phyloP scores from a whole-genome alignment of 768 basidiomycete species.

The Daedaleopsis nitida region DNA sequence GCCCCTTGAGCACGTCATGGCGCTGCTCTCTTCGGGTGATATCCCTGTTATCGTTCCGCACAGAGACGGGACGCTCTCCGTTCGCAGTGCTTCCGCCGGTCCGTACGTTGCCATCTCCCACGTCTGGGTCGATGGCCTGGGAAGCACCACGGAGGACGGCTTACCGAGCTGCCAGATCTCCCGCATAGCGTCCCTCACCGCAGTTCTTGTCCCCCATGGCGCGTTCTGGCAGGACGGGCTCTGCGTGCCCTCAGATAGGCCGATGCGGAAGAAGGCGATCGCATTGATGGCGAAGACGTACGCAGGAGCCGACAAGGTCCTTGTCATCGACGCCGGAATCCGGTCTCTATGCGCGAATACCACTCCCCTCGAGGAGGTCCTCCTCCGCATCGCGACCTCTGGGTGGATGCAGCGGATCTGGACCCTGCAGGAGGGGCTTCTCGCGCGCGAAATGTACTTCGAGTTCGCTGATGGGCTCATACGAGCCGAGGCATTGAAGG shows the following conservation, averaged over 20 bases:
- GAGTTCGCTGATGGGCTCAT: conserved; percentile 6
- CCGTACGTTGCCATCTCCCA: conserved; percentile 18
- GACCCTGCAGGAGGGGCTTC: conserved; percentile 11
- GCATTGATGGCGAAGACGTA: conserved; percentile 16
- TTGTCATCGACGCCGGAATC: conserved; percentile 13
- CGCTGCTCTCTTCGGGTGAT: background rate
- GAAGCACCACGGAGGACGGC: conserved; percentile 13
- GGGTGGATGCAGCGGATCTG: conserved; percentile 15
- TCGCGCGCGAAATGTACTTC: conserved; percentile 8
- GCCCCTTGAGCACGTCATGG: background rate
- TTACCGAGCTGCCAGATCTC: conserved; percentile 10
- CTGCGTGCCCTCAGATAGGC: conserved; percentile 7
- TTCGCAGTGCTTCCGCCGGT: background rate
- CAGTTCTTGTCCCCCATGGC: background rate
- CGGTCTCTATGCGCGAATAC: background rate
- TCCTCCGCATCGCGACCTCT: conserved; percentile 6
- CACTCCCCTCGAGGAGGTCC: background rate
- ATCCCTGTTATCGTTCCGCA: background rate
- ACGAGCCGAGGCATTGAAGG: background rate
- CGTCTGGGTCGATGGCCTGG: conserved; percentile 20
- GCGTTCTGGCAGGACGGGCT: conserved; percentile 18
- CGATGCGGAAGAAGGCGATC: conserved; percentile 9
- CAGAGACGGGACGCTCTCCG: background rate
- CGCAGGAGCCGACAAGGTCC: conserved; percentile 3
- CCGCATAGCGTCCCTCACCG: conserved; percentile 1